phyloP scores from a whole-genome alignment of 2,329 filamentous ascomycete species.

The Dryadomyces sulphureus region DNA sequence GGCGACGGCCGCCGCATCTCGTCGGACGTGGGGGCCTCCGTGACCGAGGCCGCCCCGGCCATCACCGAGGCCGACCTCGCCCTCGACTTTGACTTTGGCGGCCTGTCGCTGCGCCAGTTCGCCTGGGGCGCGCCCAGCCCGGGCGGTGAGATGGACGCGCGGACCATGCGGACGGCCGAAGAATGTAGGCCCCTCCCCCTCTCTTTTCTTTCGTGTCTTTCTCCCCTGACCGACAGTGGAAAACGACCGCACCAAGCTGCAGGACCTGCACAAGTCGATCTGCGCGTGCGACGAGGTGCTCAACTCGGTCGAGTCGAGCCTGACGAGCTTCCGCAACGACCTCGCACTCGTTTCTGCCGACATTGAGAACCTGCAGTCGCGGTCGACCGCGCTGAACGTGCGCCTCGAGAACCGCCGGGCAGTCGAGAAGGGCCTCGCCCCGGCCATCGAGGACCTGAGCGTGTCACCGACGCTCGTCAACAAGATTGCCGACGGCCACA shows the following conservation, averaged over 20 bases:
- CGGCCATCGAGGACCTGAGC: constrained; percentile 82
- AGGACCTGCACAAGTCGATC: constrained; percentile 84
- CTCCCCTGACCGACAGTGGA: constrained; percentile 47
- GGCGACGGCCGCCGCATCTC: background rate
- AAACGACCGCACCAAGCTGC: constrained; percentile 68
- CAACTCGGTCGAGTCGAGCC: constrained; percentile 80
- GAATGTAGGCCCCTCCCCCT: constrained; percentile 39
- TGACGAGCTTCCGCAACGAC: constrained; percentile 87
- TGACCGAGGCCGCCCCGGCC: background rate
- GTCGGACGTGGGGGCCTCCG: background rate
- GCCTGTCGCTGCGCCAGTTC: constrained; percentile 48
- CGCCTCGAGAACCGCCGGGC: constrained; percentile 78
- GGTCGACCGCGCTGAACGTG: constrained; percentile 69
- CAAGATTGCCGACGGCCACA: constrained; percentile 73
- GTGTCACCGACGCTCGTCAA: constrained; percentile 71
- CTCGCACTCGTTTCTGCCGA: constrained; percentile 84
- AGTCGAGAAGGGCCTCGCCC: constrained; percentile 75
- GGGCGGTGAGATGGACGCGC: constrained; percentile 23
- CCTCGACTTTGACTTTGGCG: constrained; percentile 63
- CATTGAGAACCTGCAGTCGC: constrained; percentile 81
- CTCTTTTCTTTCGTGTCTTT: no score
- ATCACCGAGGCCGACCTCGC: constrained; percentile 40
- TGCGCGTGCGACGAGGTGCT: constrained; percentile 83
- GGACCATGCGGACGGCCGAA: constrained; percentile 48
- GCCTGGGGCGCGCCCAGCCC: constrained; percentile 33